phyloP scores from a whole-genome alignment of 768 basidiomycete genomes.

The Phallus indusiatus region DNA sequence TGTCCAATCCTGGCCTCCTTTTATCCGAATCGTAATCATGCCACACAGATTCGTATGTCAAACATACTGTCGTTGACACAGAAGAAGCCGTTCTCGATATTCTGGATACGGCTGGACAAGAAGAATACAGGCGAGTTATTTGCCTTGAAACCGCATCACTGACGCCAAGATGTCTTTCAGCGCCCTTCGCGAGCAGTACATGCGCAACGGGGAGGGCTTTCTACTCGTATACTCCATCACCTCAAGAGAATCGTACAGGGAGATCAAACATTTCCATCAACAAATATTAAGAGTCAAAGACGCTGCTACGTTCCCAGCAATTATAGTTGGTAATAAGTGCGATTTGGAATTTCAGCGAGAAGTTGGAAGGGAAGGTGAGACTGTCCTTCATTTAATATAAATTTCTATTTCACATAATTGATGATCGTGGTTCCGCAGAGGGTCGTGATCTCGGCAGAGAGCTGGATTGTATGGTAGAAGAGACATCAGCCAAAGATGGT shows the following conservation, averaged over 20 bases:
- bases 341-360: conserved; percentile 28
- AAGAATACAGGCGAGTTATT: conserved; percentile 33
- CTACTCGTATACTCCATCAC: conserved; percentile 39
- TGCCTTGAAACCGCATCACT: not conserved
- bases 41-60: conserved; percentile 35
- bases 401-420: not conserved
- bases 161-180: conserved; percentile 11
- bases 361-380: conserved; percentile 29
- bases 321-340: conserved; percentile 37
- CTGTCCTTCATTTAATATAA: not conserved
- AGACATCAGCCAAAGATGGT: conserved; percentile 34
- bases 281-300: conserved; percentile 36
- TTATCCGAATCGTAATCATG: too few relatives aligned
- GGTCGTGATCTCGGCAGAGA: conserved; percentile 31
- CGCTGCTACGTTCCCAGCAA: conserved; percentile 31
- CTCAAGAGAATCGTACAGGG: conserved; percentile 33
- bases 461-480: conserved; percentile 29
- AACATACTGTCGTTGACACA: conserved; percentile 35
- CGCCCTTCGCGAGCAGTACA: conserved; percentile 44
- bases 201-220: conserved; percentile 38
- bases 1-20: not conserved
- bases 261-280: conserved; percentile 30
- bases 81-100: conserved; percentile 37
- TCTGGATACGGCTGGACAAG: conserved; percentile 41
- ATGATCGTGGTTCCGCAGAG: conserved; percentile 22